A percentile compares a stretch with the other conserved stretches of the same genome.
Conservation (phyloP, 768 basidiomycete species). For the Coprinellus aureogranulatus region DNA sequence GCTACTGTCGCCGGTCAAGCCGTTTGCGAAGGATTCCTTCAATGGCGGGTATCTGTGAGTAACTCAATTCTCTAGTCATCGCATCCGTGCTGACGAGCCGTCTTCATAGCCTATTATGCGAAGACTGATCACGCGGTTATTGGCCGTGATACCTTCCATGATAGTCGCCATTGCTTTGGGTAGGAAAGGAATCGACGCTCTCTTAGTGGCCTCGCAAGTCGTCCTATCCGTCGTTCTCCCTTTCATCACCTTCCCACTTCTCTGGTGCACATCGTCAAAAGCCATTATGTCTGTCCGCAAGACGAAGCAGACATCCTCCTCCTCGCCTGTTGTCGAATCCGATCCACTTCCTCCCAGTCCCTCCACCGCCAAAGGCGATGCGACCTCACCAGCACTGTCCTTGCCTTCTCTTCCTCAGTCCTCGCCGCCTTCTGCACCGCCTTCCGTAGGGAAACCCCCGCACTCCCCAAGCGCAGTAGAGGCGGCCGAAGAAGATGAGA, state of each 20-base stretch:
- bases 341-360: no score
- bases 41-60: constrained; percentile 76
- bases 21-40: constrained; percentile 85
- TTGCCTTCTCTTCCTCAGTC: neutral
- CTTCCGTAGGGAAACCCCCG: neutral
- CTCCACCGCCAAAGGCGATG: constrained; percentile 14
- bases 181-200: constrained; percentile 61
- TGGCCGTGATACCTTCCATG: constrained; percentile 82
- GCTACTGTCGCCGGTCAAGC: constrained; percentile 90
- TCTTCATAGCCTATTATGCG: constrained; percentile 61
- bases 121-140: constrained; percentile 75
- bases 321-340: neutral
- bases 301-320: constrained; percentile 11
- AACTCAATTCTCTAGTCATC: constrained; percentile 14
- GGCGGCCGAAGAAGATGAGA: constrained; percentile 27
- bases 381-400: neutral
- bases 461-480: constrained; percentile 20
- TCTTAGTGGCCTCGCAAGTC: constrained; percentile 88
- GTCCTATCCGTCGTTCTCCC: constrained; percentile 80
- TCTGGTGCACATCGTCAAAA: constrained; percentile 72
- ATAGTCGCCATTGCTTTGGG: constrained; percentile 75
- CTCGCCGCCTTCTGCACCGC: neutral
- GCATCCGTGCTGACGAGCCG: constrained; percentile 12
- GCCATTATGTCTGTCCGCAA: constrained; percentile 69
- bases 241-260: constrained; percentile 78